Evolutionary conservation across 2,329 filamentous ascomycete species (phyloP), one percentile per base, ranked within the genome.

Genomic region (Fusarium zealandicum): DNA sequence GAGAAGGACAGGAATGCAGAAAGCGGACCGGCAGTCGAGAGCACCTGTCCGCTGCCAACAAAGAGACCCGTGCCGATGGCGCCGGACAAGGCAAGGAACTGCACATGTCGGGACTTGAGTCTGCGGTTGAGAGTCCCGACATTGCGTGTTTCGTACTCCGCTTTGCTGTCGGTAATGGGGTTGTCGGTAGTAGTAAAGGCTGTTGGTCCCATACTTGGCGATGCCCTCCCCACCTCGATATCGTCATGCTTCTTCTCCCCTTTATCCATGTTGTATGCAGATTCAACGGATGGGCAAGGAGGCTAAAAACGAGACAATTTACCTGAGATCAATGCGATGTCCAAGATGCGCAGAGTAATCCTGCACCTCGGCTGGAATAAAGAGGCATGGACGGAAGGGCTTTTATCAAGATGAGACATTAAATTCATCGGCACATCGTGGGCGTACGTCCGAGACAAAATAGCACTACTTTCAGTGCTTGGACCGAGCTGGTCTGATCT

Each of bases 71-170:
- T 45, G 31, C 42, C 42, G 9, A 45, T 45, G 42, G 42, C 42
- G 9, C 42, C 42, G 11, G 42, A 45, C 32, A 45, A 36, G 14
- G 42, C 42, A 16, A 45, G 42, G 31, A 45, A 45, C 18, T 45
- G 42, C 22, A 45, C 42, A 32, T 45, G 42, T n/a, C 42, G 42
- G 42, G 42, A 45, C 42, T 45, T 45, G 32, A 58, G 55, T n/a
- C 20, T 58, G 6, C 55, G 55, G 41, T 58, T 53, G 13, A 58
- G 33, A 32, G 55, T 58, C 22, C 55, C 55, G 54, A 58, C 22
- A 39, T 58, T 58, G 35, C 54, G 41, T 40, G 50, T 47, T 16
- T 52, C 54, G 28, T 33, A 58, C 9, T 57, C 55, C 4, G 40
- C 13, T 38, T 58, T 58, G 33, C 12, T 17, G 35, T 58, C 53